Evolutionary conservation across 2,329 filamentous ascomycete species (phyloP), one percentile per base, ranked within the genome.

Genomic region (Fusarium tupiense): DNA sequence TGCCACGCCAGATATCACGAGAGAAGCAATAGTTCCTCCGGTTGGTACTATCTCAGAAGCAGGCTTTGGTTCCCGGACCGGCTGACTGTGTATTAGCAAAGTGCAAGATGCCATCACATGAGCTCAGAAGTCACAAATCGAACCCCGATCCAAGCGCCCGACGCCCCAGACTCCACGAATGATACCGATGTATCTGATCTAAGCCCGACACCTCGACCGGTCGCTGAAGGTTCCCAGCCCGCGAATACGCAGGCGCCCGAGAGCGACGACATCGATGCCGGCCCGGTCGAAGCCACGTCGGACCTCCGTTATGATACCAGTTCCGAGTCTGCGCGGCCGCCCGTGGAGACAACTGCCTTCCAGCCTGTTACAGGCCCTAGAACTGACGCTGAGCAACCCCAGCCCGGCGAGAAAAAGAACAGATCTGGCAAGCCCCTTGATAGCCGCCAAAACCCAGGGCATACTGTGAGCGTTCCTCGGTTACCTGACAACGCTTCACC

Each of bases 401-500:
- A n/a, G 29, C 24, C 11, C 43, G 24, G 5, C 2, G 43, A 46
- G 43, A 46, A 20, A 26, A 5, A 17, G 17, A 8, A 46, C 5
- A 8, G 24, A 12, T 46, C n/a, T 24, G 5, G 5, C 17, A 46
- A 46, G 8, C 24, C 24, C 12, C 24, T 26, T 46, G 24, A 22
- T 13, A 8, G 20, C 8, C 20, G 12, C 17, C 0, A 24, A 26
- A 9, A 4, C 5, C 11, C 1, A 20, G 16, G 17, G 24, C 20
- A 13, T 16, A 13, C 22, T 50, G 14, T n/a, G 7, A 33, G 20
- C 14, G 14, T 50, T n/a, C 3, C 14, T 17, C 9, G 0, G 20
- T 50, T n/a, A 22, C 10, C 26, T 12, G 47, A 50, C 9, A 33
- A 5, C 9, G 22, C 26, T 49, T 50, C 29, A 31, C 4, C 47